These are phyloP conservation scores for Hawksworthiomyces lignivorus DNA, from an alignment of 2,329 filamentous ascomycete species.

Conservation along the genomic window DNA sequence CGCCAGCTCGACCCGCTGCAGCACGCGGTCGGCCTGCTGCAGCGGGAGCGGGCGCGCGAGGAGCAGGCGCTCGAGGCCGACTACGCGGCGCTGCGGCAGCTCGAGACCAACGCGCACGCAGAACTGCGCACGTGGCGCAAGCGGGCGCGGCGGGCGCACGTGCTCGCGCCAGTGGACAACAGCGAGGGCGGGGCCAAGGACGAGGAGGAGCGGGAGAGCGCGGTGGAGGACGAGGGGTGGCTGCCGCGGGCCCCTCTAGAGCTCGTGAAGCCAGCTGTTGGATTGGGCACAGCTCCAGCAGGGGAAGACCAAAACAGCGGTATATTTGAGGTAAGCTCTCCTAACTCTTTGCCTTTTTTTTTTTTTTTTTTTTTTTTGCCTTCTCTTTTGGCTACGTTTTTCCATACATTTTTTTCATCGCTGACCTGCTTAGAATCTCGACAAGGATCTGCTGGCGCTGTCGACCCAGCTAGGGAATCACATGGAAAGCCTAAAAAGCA, in stretches of 20 bases:
- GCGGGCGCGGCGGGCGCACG: constrained; percentile 40
- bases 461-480: constrained; percentile 44
- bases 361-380: not conserved
- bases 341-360: no score
- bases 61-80: constrained; percentile 49
- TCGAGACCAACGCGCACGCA: constrained; percentile 50
- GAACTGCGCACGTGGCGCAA: constrained; percentile 46
- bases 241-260: not conserved
- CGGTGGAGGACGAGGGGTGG: no score
- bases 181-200: not conserved
- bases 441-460: constrained; percentile 37
- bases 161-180: constrained; percentile 35
- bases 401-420: not conserved
- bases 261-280: not conserved
- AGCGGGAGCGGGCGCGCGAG: constrained; percentile 48
- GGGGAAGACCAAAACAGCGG: no score
- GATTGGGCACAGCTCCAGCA: no score
- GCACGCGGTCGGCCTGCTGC: constrained; percentile 55
- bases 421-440: constrained; percentile 15
- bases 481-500: constrained; percentile 48
- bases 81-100: constrained; percentile 38
- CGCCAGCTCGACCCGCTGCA: constrained; percentile 52
- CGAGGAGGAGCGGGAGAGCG: no score
- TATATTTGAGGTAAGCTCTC: no score
- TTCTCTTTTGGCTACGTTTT: not conserved